Percentiles rank a stretch among this genome's conserved stretches.
These are phyloP conservation scores for Quercus berberidifolia DNA, from an alignment of 306 rosid species.

Conservation along the genomic window DNA sequence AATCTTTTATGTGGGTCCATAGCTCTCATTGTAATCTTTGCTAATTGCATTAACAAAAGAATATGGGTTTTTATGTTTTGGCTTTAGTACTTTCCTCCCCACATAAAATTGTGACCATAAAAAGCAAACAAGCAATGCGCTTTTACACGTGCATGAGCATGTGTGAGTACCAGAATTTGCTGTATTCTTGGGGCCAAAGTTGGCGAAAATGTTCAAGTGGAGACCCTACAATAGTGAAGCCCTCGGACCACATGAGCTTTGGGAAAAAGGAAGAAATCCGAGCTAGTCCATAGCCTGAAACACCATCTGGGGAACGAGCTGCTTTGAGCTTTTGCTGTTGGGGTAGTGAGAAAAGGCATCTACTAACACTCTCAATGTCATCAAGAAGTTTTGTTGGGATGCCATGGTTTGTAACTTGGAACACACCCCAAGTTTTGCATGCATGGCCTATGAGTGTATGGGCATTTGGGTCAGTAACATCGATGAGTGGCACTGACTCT, in stretches of 20 bases:
- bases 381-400: constrained; percentile 40
- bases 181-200: constrained; percentile 83
- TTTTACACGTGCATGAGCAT: constrained; percentile 21
- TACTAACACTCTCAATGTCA: constrained; percentile 38
- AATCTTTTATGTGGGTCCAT: constrained; percentile 58
- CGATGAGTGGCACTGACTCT: constrained; percentile 50
- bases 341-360: constrained; percentile 63
- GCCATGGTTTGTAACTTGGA: constrained; percentile 71
- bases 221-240: constrained; percentile 78
- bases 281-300: constrained; percentile 76
- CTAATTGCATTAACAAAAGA: constrained; percentile 34
- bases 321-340: constrained; percentile 61
- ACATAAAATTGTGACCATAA: constrained; percentile 1
- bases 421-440: constrained; percentile 85
- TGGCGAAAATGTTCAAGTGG: constrained; percentile 67
- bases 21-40: constrained; percentile 39
- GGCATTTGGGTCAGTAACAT: constrained; percentile 65
- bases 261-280: constrained; percentile 89
- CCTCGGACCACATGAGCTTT: constrained; percentile 96
- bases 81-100: constrained; percentile 16
- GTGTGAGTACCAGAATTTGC: constrained; percentile 52
- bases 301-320: constrained; percentile 63
- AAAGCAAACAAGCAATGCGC: not conserved
- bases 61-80: constrained; percentile 16
- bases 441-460: constrained; percentile 52